phyloP scores from a whole-genome alignment of 176 grass and related monocot genomes.

The Puya raimondii region DNA sequence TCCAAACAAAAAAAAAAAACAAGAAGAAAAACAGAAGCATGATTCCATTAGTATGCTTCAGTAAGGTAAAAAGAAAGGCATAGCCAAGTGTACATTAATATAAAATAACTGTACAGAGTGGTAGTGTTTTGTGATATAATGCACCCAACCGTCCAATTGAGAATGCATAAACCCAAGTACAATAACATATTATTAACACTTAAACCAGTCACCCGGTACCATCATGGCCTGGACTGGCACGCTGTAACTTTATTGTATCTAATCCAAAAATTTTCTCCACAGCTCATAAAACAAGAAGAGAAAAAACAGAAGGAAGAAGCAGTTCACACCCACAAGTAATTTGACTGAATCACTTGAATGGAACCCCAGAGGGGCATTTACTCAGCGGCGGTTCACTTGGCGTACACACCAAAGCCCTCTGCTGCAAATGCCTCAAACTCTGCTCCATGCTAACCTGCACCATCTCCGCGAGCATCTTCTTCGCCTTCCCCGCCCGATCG shows the following conservation, averaged over 20 bases:
- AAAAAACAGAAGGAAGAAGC: neutral
- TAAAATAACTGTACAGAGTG: no score
- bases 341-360: slow-evolving; percentile 18
- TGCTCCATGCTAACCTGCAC: slow-evolving; percentile 22
- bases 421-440: slow-evolving; percentile 19
- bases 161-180: neutral
- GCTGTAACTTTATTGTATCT: slow-evolving; percentile 19
- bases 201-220: slow-evolving; percentile 35
- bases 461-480: slow-evolving; percentile 21
- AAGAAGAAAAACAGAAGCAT: no score
- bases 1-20: no score
- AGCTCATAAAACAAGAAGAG: neutral
- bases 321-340: neutral
- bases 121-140: no score
- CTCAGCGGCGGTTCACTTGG: neutral
- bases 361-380: neutral
- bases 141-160: no score
- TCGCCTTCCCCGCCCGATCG: slow-evolving; percentile 11
- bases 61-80: no score
- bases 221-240: slow-evolving; percentile 41
- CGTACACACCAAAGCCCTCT: slow-evolving; percentile 12
- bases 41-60: no score
- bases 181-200: slow-evolving; percentile 25
- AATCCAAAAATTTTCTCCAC: neutral
- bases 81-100: no score